Evolutionary conservation across 1,139 yeast genomes (phyloP).

Genomic region (Suhomyces atakaporum): DNA sequence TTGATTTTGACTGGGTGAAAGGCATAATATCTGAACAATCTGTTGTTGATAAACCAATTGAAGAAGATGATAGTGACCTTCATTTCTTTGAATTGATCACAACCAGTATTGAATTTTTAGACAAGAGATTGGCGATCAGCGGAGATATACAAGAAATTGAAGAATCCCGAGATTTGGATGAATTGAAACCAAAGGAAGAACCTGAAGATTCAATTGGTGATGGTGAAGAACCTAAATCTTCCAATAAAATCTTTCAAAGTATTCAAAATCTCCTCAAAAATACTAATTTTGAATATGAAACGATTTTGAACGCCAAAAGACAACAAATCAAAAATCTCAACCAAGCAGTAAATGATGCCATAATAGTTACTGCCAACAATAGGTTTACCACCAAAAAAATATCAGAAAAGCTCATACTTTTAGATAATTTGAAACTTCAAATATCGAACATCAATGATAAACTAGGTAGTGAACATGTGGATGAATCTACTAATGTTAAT

Average conservation of each 20-base stretch:
- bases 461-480: slow-evolving; percentile 26
- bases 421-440: slow-evolving; percentile 48
- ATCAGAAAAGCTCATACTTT: slow-evolving; percentile 36
- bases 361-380: slow-evolving; percentile 49
- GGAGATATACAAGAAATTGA: slow-evolving; percentile 22
- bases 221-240: slow-evolving; percentile 19
- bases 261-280: slow-evolving; percentile 43
- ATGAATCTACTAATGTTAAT: slow-evolving; percentile 24
- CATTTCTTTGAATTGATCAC: slow-evolving; percentile 38
- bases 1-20: slow-evolving; percentile 74
- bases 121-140: slow-evolving; percentile 30
- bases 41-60: slow-evolving; percentile 16
- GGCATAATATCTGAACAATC: slow-evolving; percentile 22
- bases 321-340: slow-evolving; percentile 41
- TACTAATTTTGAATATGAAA: slow-evolving; percentile 45
- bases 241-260: slow-evolving; percentile 41
- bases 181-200: slow-evolving; percentile 11
- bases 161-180: slow-evolving; percentile 22
- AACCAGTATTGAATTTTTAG: slow-evolving; percentile 38
- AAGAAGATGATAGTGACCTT: slow-evolving; percentile 19
- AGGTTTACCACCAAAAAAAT: slow-evolving; percentile 41
- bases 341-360: slow-evolving; percentile 43
- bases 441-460: slow-evolving; percentile 46
- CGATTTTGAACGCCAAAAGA: slow-evolving; percentile 38
- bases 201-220: slow-evolving; percentile 1